Evolutionary conservation across 352 stramenopile species (phyloP), one percentile per base, ranked within the genome.

Genomic region (Globisporangium viniferum): DNA sequence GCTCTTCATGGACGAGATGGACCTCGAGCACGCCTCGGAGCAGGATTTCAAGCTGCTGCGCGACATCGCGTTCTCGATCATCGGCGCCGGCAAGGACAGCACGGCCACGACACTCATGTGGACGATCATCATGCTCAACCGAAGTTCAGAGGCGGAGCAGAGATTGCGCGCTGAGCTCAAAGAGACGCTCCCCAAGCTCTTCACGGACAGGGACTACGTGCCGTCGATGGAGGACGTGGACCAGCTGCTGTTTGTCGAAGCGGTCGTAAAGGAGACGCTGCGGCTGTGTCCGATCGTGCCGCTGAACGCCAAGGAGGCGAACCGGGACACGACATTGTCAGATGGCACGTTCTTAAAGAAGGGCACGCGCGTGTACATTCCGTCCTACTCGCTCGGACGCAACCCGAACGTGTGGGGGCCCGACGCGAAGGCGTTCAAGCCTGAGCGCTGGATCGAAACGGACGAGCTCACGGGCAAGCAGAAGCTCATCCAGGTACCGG

Each of bases 251-350:
- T 95, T 90, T 55, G 62, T 92, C 1, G 74, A 86, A 44, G 86
- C 79, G 5, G 79, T 80, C 7, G 72, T 93, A 6, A 74, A 72
- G 10, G 87, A 95, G 68, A 90, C 77, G 33, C 71, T 95, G 44
- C 84, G 88, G 0, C 69, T 95, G 10, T 82, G 81, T 61, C 84
- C 86, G 46, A 78, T 82, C n/a, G 82, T 90, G 12, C 75, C 73
- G 4, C 76, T 83, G 27, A 88, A 88, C n/a, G 72, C 72, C 18
- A 90, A 90, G 62, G 67, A 84, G 59, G 77, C 71, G 24, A 80
- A 79, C n/a, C 59, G 72, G 9, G 86, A 92, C 62, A 89, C 81
- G 9, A 74, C 80, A 12, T 66, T 90, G 18, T 76, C 77, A 7
- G 83, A 92, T 53, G 81, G 81, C 53, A 90, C 83, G 6, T 77